Base-by-base conservation (phyloP, 148 eudicot genomes). In the Cornus controversa region DNA sequence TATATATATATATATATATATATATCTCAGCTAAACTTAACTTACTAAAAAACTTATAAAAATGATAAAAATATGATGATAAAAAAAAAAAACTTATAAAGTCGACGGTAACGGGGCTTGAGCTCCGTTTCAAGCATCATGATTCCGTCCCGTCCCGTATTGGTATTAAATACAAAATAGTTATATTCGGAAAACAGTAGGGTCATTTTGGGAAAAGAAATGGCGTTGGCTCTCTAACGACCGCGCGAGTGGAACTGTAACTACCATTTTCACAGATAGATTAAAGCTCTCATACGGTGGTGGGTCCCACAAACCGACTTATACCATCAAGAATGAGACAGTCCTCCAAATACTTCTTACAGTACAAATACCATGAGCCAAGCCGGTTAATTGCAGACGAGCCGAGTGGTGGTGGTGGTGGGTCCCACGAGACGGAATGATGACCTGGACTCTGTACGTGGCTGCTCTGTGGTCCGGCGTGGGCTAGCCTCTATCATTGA, bases 401-500 rank as follows among this genome's bases (percentile, higher is more conserved):
- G 15, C 11, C 22, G 62, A 54, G 58, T 2, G 62, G 20, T 54
- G 62, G 62, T 22, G 27, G 53, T 40, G 42, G 42, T 66, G 75
- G 83, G 83, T 14, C 72, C 83, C 71, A 31, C 5, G 27, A 24
- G 34, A 14, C 1, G 70, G 36, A 75, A 74, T 74, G 77, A 74
- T 74, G 57, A 23, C 15, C 69, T 40, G 29, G 69, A 24, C 62
- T 65, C 63, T 71, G 81, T 22, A 42, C 67, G 23, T 76, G 84
- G 80, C 76, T 77, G 80, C 80, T 77, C 77, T 23, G 22, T 24
- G 80, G 80, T 78, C 74, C 66, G 80, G 80, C 77, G 74, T 81
- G 84, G 73, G 53, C 74, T 81, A 73, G 84, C 80, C 76, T 29
- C 66, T 73, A 81, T 81, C 70, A 77, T 81, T 80, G 58, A 31